Percentiles rank a stretch among this genome's conserved stretches.
Conservation (phyloP, 2,329 filamentous ascomycete species). For the Colletotrichum costaricense region DNA sequence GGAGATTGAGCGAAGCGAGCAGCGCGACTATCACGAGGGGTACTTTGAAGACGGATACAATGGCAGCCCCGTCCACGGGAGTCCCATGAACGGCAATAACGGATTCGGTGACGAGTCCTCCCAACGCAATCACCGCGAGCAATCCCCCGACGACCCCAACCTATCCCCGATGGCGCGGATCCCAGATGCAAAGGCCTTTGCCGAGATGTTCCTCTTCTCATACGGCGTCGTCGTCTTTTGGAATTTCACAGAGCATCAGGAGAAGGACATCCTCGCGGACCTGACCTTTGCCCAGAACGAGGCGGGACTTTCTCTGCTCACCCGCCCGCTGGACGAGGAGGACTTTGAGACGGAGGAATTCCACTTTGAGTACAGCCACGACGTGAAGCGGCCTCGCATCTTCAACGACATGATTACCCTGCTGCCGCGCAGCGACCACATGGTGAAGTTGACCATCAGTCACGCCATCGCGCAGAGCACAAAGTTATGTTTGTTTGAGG, state of each 20-base stretch:
- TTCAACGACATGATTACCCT: slow-evolving; percentile 99
- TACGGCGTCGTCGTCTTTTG: slow-evolving; percentile 99
- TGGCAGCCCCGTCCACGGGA: slow-evolving; percentile 46
- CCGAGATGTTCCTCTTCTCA: slow-evolving; percentile 96
- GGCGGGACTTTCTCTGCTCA: slow-evolving; percentile 74
- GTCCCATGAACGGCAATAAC: slow-evolving; percentile 44
- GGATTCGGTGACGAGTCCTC: slow-evolving; percentile 42
- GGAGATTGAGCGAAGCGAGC: slow-evolving; percentile 94
- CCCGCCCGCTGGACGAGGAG: slow-evolving; percentile 83
- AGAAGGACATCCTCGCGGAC: slow-evolving; percentile 96
- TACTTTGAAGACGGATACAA: slow-evolving; percentile 81
- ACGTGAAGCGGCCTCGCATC: slow-evolving; percentile 87
- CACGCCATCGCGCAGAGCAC: slow-evolving; percentile 98
- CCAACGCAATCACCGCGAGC: slow-evolving; percentile 36
- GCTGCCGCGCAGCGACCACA: slow-evolving; percentile 89
- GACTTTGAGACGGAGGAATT: slow-evolving; percentile 99
- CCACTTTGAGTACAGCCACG: slow-evolving; percentile 94
- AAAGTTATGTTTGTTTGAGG: slow-evolving; percentile 95
- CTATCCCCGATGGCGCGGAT: slow-evolving; percentile 68
- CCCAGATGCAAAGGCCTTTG: slow-evolving; percentile 81
- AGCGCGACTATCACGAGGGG: slow-evolving; percentile 88
- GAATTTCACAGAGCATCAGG: slow-evolving; percentile 97
- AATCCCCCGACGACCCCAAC: slow-evolving; percentile 53
- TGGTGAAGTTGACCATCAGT: slow-evolving; percentile 98
- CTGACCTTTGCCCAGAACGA: slow-evolving; percentile 86